Evolutionary conservation across 495 filamentous ascomycete species (phyloP), one percentile per base, ranked within the genome.

Genomic region (Penicillium subrubescens): DNA sequence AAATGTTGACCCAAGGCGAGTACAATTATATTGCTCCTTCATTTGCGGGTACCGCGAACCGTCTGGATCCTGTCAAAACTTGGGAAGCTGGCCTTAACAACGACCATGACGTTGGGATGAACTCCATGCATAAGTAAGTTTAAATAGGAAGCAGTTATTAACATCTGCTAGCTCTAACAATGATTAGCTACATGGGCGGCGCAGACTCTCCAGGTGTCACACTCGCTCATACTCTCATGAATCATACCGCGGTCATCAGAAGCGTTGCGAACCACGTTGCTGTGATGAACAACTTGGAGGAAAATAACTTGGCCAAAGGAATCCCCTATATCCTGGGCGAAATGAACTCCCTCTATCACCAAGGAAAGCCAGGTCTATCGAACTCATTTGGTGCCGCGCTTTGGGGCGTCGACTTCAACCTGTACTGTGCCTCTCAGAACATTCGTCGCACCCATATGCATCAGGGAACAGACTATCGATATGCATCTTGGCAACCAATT

Each of bases 321-420:
- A 73, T 83, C 5, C 83, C 85, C 8, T 88, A 86, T 67, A 86
- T 89, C 62, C 80, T 91, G 14, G 88, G 88, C 60, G 89, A 91
- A 74, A 83, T 81, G 37, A 90, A 90, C 73, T 86, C 83, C 5
- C 80, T 90, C 21, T 88, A 86, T 74, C 84, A 86, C 72, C 77
- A 90, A 76, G 89, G 89, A 59, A 78, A 77, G 2, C 84, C 85
- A 0, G 88, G 87, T 0, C 76, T 90, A 14, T 89, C 87, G 43
- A 89, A 91, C 75, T 79, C 86, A 3, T 92, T 91, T 73, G 89
- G 89, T 51, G 88, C 89, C 14, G 87, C 89, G 0, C 84, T 91
- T 34, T 92, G 89, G 89, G 84, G 78, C 37, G 69, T 90, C 12
- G 88, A 92, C 70, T 91, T 89, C 79, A 84, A 84, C 66, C 77